These are phyloP conservation scores for Trichoderma asperelloides DNA, from an alignment of 495 filamentous ascomycete species.

Conservation along the genomic window DNA sequence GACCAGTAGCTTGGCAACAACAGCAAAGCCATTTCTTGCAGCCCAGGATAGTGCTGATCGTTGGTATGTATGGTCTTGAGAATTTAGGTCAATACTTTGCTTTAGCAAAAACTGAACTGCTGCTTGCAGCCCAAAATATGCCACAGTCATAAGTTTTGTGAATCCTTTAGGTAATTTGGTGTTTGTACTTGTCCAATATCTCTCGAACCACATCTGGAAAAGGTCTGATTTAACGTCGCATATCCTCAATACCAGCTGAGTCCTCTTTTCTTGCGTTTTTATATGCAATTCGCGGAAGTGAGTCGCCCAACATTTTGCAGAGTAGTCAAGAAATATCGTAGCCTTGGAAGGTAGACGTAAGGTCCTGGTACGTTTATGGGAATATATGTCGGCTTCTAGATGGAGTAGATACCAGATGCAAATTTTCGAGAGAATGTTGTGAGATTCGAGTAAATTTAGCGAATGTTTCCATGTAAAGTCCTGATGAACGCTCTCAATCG, in stretches of 20 bases:
- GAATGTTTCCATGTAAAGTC: conserved; percentile 16
- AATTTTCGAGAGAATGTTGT: neutral
- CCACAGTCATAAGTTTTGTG: neutral
- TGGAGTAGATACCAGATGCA: neutral
- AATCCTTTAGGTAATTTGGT: neutral
- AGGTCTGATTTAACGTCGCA: neutral
- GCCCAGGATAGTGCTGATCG: conserved; percentile 22
- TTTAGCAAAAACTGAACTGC: neutral
- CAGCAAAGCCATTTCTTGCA: conserved; percentile 17
- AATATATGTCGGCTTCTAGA: neutral
- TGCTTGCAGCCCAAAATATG: conserved; percentile 1
- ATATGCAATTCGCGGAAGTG: conserved; percentile 18
- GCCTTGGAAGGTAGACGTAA: neutral
- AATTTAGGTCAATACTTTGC: neutral
- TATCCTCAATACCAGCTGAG: neutral
- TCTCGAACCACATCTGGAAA: neutral
- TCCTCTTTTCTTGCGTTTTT: neutral
- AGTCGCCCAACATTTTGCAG: conserved; percentile 22
- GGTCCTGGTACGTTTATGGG: too few relatives aligned
- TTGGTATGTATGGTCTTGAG: conserved; percentile 8
- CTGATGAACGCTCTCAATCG: conserved; percentile 9
- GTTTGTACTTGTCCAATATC: neutral
- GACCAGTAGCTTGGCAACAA: conserved; percentile 19
- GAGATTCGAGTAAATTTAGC: neutral
- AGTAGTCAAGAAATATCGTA: conserved; percentile 23